These are phyloP conservation scores for Annona cherimola DNA, from an alignment of 164 flowering plant genomes.

Conservation along the genomic window DNA sequence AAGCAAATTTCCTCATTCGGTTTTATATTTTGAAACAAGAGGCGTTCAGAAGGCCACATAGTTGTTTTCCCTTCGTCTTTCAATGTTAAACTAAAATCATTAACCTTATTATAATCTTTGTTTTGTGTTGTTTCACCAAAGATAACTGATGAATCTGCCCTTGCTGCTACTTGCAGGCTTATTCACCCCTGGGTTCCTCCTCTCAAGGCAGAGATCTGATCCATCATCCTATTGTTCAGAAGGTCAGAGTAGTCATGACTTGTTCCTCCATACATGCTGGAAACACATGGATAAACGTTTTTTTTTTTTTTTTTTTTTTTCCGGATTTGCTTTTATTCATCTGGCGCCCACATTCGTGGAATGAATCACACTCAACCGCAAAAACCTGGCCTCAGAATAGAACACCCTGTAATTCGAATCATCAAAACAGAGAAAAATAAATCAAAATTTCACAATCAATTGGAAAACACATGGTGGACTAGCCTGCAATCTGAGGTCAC, in stretches of 20 bases:
- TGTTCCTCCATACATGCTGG: not conserved
- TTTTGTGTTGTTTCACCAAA: too few relatives aligned
- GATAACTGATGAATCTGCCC: not conserved
- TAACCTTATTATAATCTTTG: too few relatives aligned
- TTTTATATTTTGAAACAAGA: too few relatives aligned
- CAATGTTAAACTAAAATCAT: too few relatives aligned
- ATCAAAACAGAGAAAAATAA: not conserved
- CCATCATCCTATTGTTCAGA: constrained; percentile 30
- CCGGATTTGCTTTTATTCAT: not conserved
- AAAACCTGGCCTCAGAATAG: not conserved
- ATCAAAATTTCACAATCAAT: too few relatives aligned
- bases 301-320: not conserved
- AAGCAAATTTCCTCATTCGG: too few relatives aligned
- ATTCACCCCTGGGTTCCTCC: constrained; percentile 36
- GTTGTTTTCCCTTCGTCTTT: too few relatives aligned
- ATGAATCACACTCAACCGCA: not conserved
- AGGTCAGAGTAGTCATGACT: not conserved
- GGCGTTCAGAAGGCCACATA: too few relatives aligned
- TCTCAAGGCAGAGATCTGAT: constrained; percentile 33
- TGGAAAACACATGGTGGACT: too few relatives aligned
- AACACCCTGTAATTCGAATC: not conserved
- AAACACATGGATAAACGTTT: too few relatives aligned
- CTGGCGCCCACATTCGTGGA: not conserved
- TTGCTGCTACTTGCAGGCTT: constrained; percentile 27
- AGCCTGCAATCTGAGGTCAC: not conserved